Base-by-base conservation (phyloP, 257 asterid genomes). In the Petunia secreta region DNA sequence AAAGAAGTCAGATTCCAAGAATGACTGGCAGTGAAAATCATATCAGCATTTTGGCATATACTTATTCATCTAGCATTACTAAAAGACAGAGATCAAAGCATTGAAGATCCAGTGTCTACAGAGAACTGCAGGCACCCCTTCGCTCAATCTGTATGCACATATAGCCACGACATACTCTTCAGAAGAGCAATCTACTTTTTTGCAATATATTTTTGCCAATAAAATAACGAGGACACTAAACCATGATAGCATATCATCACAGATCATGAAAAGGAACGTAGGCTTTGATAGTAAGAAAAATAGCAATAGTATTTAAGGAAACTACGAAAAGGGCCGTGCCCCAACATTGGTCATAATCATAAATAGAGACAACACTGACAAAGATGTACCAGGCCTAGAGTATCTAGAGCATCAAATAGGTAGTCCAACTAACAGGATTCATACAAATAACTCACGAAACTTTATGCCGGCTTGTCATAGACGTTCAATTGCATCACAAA, bases 361-460 rank as follows among this genome's bases (percentile, higher is more conserved):
- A 71, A 71, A 11, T 8, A 71, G 60, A 71, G 25, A 71, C 48
- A 38, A 69, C 60, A 34, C 25, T 2, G 10, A 39, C 5, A 71
- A 71, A 71, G 48, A 59, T 25, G 60, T 60, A 34, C 25, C 77
- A 63, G 68, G 43, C 36, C 65, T 59, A 59, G 25, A 25, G 67
- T 15, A 69, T 71, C 77, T 71, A 11, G 11, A 71, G 44, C 77
- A 50, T 71, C 44, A 48, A 71, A 48, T 2, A 71, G 34, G 54
- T 41, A 10, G 58, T 71, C 43, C 77, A 71, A 48, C 77, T 48
- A 71, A 37, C 60, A 37, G 77, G 77, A 48, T 71, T 48, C 77
- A 48, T 71, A 71, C 77, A 71, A 48, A 71, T 71, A 71, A 10
- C 16, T 25, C 25, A 25, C 25, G 25, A 25, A 25, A 25, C n/a